Conservation (phyloP, 2,329 filamentous ascomycete species). For the Cladosporium oxysporum region DNA sequence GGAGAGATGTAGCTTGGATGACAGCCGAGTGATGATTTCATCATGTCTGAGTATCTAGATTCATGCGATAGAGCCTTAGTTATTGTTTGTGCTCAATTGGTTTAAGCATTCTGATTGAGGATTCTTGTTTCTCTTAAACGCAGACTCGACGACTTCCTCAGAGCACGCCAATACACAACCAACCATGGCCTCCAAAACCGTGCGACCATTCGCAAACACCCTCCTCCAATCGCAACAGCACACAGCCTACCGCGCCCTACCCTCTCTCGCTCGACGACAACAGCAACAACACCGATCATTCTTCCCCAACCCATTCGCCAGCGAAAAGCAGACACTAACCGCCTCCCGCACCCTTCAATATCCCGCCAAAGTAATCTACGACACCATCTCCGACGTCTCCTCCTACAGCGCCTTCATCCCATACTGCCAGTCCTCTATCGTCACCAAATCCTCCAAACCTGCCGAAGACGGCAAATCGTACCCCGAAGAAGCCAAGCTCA, state of each 20-base stretch:
- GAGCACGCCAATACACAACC: not conserved
- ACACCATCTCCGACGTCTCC: constrained; percentile 83
- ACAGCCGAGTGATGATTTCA: constrained; percentile 20
- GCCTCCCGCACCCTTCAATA: constrained; percentile 79
- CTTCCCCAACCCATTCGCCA: constrained; percentile 48
- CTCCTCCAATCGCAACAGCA: constrained; percentile 24
- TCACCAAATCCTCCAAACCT: constrained; percentile 70
- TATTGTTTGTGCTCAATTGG: not conserved
- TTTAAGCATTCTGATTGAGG: not conserved
- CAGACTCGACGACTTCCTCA: not conserved
- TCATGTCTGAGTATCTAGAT: not conserved
- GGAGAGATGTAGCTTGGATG: not conserved
- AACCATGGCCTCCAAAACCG: constrained; percentile 12
- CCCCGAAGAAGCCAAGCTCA: constrained; percentile 76
- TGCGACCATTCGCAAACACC: constrained; percentile 29
- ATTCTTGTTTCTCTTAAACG: not conserved
- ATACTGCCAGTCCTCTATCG: constrained; percentile 76
- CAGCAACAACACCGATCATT: constrained; percentile 43
- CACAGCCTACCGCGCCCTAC: constrained; percentile 20
- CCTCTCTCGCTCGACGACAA: constrained; percentile 21
- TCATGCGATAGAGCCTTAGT: not conserved
- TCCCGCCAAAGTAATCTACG: constrained; percentile 69
- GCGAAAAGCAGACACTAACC: constrained; percentile 64
- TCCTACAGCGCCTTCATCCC: constrained; percentile 87
- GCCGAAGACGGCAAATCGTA: constrained; percentile 52